Evolutionary conservation across 345 rosid species (phyloP).

Genomic region (Bruguiera sexangula): DNA sequence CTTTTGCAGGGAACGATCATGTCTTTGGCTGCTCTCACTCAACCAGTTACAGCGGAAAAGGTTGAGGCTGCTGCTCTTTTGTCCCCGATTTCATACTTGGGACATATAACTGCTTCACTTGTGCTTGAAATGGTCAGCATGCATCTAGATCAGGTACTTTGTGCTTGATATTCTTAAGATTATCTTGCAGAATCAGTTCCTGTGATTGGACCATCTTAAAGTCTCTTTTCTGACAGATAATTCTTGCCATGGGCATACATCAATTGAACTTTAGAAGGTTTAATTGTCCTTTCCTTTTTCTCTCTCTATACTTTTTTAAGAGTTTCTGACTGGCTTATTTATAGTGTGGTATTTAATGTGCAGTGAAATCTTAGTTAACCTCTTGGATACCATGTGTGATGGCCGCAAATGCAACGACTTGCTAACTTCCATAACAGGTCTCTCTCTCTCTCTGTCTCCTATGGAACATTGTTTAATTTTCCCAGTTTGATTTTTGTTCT

Average conservation of each 20-base stretch:
- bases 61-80: slow-evolving; percentile 94
- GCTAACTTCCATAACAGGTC: slow-evolving; percentile 82
- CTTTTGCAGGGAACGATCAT: slow-evolving; percentile 75
- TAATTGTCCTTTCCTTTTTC: not conserved
- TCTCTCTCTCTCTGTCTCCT: not conserved
- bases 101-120: slow-evolving; percentile 76
- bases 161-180: slow-evolving; percentile 13
- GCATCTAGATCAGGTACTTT: slow-evolving; percentile 87
- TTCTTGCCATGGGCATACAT: slow-evolving; percentile 77
- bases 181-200: slow-evolving; percentile 12
- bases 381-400: slow-evolving; percentile 69
- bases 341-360: slow-evolving; percentile 13
- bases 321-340: not conserved
- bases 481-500: too few relatives aligned
- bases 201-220: slow-evolving; percentile 7
- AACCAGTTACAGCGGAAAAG: slow-evolving; percentile 60
- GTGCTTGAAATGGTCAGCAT: slow-evolving; percentile 75
- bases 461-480: not conserved
- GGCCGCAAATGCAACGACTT: slow-evolving; percentile 67
- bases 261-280: slow-evolving; percentile 91
- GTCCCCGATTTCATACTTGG: slow-evolving; percentile 85
- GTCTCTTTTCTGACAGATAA: slow-evolving; percentile 44
- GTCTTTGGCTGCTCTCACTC: slow-evolving; percentile 86
- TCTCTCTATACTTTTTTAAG: not conserved
- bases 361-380: slow-evolving; percentile 61